Evolutionary conservation across 1,284 basidiomycete genomes (phyloP), one percentile per base, ranked within the genome.

Genomic region (Microbotryum silenes-acaulis): DNA sequence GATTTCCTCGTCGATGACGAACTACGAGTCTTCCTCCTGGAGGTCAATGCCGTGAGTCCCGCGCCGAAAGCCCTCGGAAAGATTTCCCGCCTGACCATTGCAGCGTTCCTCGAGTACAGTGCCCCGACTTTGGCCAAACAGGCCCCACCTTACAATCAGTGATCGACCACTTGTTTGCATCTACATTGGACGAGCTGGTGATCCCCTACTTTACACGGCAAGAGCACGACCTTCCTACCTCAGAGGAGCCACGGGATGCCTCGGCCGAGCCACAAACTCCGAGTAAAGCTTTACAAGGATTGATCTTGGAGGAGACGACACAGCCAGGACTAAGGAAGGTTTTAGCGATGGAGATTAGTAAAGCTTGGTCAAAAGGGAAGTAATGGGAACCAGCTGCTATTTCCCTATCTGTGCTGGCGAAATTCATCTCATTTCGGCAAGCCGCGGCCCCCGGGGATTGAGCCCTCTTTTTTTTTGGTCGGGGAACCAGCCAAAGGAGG

Each of bases 101-200:
- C 54, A 27, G 25, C 33, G 57, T 1, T 51, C 60, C 46, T 50
- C 61, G 18, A 51, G 55, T 6, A 55, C 49, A 66, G 23, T 93
- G 96, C 70, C 94, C 94, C 3, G 94, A 97, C 59, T 97, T 97
- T 68, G 89, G 93, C 71, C 83, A 97, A 66, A 93, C 90, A 0
- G 96, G 94, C 1, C 80, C 84, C n/a, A 81, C 88, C 47, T 78
- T 97, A 50, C 81, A 82, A 6, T 86, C 85, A 45, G 57, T 67
- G 48, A 67, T 69, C 51, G 65, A 63, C 29, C 25, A 55, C 23
- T 46, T 69, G 4, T 67, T 66, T 50, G 48, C 57, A 31, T 59
- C 55, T 10, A 61, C 64, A 10, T 12, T 67, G 12, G 49, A 56
- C 8, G 37, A 59, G 14, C 59, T 60, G 5, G 57, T 62, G 12